phyloP scores from a whole-genome alignment of 768 basidiomycete species.

The Suillus lakei region DNA sequence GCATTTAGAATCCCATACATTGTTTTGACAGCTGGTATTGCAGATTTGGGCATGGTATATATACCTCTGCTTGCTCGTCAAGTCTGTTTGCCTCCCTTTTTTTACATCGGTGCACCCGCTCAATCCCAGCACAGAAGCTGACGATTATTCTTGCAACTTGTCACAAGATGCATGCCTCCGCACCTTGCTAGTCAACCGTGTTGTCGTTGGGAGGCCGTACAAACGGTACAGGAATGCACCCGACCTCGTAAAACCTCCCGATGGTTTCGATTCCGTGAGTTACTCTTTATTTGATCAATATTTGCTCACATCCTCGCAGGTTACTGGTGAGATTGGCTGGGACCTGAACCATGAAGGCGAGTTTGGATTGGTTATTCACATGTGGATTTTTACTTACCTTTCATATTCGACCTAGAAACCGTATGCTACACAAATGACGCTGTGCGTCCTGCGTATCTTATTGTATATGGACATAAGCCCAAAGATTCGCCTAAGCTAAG shows the following conservation, averaged over 20 bases:
- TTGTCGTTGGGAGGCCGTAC: conserved; percentile 64
- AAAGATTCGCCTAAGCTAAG: conserved; percentile 16
- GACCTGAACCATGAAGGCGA: conserved; percentile 64
- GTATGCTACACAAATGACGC: conserved; percentile 72
- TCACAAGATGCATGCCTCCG: conserved; percentile 48
- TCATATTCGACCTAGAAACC: conserved; percentile 45
- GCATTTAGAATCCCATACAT: not conserved
- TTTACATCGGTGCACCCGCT: not conserved
- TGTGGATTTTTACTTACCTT: not conserved
- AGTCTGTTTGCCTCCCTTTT: conserved; percentile 44
- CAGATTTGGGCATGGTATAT: conserved; percentile 74
- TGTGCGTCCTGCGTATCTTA: conserved; percentile 65
- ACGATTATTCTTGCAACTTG: conserved; percentile 59
- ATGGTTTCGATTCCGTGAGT: conserved; percentile 64
- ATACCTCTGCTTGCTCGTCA: conserved; percentile 68
- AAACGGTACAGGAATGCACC: conserved; percentile 54
- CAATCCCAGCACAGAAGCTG: conserved; percentile 52
- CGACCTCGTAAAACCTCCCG: conserved; percentile 53
- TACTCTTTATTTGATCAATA: not conserved
- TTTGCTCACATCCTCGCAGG: conserved; percentile 37
- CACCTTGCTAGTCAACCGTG: conserved; percentile 60
- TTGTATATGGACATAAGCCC: conserved; percentile 56
- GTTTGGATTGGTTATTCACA: conserved; percentile 8
- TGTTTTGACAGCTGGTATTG: not conserved
- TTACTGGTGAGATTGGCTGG: conserved; percentile 64